These are phyloP conservation scores for Rhizophagus sp. DNA, from an alignment of 192 early-diverging fungal species.

Conservation along the genomic window DNA sequence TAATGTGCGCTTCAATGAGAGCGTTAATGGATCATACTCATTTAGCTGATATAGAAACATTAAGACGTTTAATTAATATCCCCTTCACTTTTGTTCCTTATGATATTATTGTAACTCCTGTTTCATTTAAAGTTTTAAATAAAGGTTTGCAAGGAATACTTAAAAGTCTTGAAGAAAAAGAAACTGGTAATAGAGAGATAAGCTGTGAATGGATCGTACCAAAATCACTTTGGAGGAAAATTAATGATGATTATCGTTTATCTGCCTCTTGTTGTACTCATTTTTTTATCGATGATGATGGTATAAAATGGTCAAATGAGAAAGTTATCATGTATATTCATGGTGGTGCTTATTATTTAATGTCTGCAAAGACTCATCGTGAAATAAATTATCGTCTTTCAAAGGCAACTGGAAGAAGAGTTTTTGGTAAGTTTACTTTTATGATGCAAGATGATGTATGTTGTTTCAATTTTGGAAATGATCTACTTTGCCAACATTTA, in stretches of 20 bases:
- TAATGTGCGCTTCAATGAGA: conserved; percentile 25
- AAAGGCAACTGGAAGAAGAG: conserved; percentile 39
- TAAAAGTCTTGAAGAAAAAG: background rate
- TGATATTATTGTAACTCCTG: conserved; percentile 25
- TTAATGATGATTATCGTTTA: conserved; percentile 22
- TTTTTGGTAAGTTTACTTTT: conserved; percentile 39
- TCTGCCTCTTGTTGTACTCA: background rate
- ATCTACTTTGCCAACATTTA: background rate
- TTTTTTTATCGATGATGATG: conserved; percentile 15
- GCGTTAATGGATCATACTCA: conserved; percentile 15
- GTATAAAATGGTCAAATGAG: conserved; percentile 34
- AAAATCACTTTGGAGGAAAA: conserved; percentile 24
- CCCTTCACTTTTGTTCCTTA: conserved; percentile 6
- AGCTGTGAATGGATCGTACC: conserved; percentile 27
- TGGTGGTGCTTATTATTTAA: conserved; percentile 71
- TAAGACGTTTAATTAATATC: conserved; percentile 1
- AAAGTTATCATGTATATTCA: conserved; percentile 66
- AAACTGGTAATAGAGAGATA: conserved; percentile 11
- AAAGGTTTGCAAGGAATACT: conserved; percentile 15
- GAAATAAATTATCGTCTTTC: conserved; percentile 49
- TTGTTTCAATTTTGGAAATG: background rate
- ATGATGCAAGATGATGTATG: background rate
- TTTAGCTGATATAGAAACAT: background rate
- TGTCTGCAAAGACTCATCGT: conserved; percentile 50
- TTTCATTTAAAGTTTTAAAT: conserved; percentile 19